Conservation (phyloP, 495 filamentous ascomycete species). For the Elasticomyces elasticus region DNA sequence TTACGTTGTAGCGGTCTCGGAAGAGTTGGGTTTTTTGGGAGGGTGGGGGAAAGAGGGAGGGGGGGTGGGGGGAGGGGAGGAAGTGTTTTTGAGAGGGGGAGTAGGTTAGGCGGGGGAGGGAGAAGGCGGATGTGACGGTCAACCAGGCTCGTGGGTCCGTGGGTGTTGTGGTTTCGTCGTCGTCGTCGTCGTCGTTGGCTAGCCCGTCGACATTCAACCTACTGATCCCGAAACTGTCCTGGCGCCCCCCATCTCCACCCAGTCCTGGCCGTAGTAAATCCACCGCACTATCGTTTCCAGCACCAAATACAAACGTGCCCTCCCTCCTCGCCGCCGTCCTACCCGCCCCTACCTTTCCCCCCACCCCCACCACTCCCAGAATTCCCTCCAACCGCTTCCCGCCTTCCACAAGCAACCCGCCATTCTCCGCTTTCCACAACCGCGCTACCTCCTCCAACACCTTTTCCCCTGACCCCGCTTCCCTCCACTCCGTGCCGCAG, state of each 20-base stretch:
- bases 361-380: slow-evolving; percentile 66
- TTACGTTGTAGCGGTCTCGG: slow-evolving; percentile 76
- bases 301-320: slow-evolving; percentile 45
- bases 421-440: slow-evolving; percentile 73
- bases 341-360: slow-evolving; percentile 50
- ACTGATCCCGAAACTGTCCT: slow-evolving; percentile 55
- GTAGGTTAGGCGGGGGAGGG: slow-evolving; percentile 79
- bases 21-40: slow-evolving; percentile 77
- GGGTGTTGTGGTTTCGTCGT: slow-evolving; percentile 39
- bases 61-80: slow-evolving; percentile 50
- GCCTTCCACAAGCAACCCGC: slow-evolving; percentile 82
- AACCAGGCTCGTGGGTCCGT: slow-evolving; percentile 66
- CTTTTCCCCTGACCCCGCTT: slow-evolving; percentile 85
- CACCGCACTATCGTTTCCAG: slow-evolving; percentile 11
- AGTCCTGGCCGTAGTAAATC: slow-evolving; percentile 10
- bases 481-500: slow-evolving; percentile 92
- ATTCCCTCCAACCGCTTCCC: slow-evolving; percentile 71
- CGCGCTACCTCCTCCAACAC: slow-evolving; percentile 85
- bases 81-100: slow-evolving; percentile 87
- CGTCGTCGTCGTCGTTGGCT: slow-evolving; percentile 47
- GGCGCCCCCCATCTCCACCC: slow-evolving; percentile 36
- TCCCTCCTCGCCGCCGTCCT: slow-evolving; percentile 42
- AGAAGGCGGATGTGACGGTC: slow-evolving; percentile 65
- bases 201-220: slow-evolving; percentile 42
- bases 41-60: slow-evolving; percentile 68